phyloP scores from a whole-genome alignment of 208 protist species.

The Leishmania gerbilli region DNA sequence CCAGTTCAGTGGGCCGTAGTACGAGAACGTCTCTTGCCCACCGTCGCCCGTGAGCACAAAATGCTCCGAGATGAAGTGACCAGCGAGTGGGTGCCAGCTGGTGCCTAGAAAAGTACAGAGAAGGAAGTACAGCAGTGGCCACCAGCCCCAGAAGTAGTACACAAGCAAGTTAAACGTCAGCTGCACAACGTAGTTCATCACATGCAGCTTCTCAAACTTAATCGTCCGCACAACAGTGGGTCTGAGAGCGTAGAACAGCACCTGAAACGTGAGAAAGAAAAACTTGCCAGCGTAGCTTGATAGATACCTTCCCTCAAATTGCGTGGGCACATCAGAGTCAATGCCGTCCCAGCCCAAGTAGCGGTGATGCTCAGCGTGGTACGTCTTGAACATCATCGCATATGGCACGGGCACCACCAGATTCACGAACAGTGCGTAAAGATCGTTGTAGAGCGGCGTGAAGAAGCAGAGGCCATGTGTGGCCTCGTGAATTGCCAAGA shows the following conservation, averaged over 20 bases:
- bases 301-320: slow-evolving; percentile 72
- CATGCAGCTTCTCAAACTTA: slow-evolving; percentile 58
- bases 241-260: slow-evolving; percentile 89
- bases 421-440: slow-evolving; percentile 87
- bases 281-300: slow-evolving; percentile 71
- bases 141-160: slow-evolving; percentile 57
- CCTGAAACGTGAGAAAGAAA: slow-evolving; percentile 88
- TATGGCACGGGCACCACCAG: slow-evolving; percentile 88
- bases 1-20: slow-evolving; percentile 94
- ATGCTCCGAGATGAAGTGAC: slow-evolving; percentile 95
- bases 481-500: slow-evolving; percentile 93
- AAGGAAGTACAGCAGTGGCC: slow-evolving; percentile 78
- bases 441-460: slow-evolving; percentile 73
- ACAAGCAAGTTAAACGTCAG: slow-evolving; percentile 44
- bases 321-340: slow-evolving; percentile 89
- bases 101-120: slow-evolving; percentile 80
- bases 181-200: slow-evolving; percentile 59
- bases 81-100: slow-evolving; percentile 88
- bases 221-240: slow-evolving; percentile 74
- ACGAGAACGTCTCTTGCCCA: slow-evolving; percentile 96
- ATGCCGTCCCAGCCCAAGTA: slow-evolving; percentile 88
- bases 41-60: slow-evolving; percentile 83
- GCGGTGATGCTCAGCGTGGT: slow-evolving; percentile 94
- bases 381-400: slow-evolving; percentile 91
- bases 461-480: slow-evolving; percentile 90